Base-by-base conservation (phyloP, 176 grass and related monocot species). In the Bonia amplexicaulis region DNA sequence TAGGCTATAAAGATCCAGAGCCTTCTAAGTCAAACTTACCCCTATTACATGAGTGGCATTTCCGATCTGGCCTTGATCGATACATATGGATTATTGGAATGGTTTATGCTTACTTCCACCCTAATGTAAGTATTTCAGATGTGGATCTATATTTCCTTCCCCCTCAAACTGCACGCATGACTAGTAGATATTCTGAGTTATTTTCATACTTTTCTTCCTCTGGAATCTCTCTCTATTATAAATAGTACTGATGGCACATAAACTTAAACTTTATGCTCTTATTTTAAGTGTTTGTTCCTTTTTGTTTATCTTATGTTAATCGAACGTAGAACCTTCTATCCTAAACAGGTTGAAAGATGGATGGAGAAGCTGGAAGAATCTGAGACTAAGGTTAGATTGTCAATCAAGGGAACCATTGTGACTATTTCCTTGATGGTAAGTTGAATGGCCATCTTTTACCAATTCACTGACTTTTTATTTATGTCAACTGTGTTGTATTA, bases 21-120 rank as follows among this genome's bases (percentile, higher is more conserved):
- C 90, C 96, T 86, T 79, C 89, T 3, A 98, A 95, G 85, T 53
- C 93, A 62, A 88, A 92, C 31, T 88, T 93, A 46, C 90, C 91
- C 45, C 82, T 88, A 12, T 84, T 98, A 76, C 96, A 95, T 35
- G 96, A 98, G 78, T 98, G 96, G 96, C 91, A 92, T 85, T 98
- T 98, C 84, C 91, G 96, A 40, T 95, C 96, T 66, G 96, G 96
- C 29, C 96, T 98, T 48, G 96, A 98, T 84, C 85, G 96, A 42
- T 98, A 98, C 70, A 93, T 98, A 79, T 98, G 96, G 96, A 98
- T 98, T 72, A 58, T 98, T 76, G 96, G 96, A 85, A 98, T 98
- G 96, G 96, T 98, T 76, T 98, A 98, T 91, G 96, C 96, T 75
- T 98, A 98, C 85, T 96, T 90, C 76, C 96, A 96, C 73, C 96